Evolutionary conservation across 164 flowering plant species (phyloP).

Genomic region (Liriodendron chinense): DNA sequence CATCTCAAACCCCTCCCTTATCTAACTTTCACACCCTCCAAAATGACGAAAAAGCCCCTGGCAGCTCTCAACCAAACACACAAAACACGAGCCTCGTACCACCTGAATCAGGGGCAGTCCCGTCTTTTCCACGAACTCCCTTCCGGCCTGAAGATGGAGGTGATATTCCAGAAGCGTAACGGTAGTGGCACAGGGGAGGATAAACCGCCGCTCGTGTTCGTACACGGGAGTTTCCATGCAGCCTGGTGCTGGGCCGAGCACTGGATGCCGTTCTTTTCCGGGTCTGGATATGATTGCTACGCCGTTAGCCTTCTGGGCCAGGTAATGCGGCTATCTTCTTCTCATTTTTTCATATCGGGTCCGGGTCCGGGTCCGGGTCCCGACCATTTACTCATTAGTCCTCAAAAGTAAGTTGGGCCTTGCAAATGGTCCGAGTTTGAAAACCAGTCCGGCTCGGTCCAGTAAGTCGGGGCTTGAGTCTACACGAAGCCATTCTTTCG

Average conservation of each 20-base stretch:
- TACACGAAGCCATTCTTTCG: too few species aligned
- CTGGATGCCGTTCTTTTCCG: constrained; percentile 84
- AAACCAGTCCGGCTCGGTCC: background rate
- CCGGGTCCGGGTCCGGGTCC: background rate
- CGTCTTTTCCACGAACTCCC: constrained; percentile 77
- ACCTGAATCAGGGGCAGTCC: constrained; percentile 62
- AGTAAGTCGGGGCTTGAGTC: background rate
- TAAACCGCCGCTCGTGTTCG: constrained; percentile 66
- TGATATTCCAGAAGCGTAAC: constrained; percentile 48
- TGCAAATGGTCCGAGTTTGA: background rate
- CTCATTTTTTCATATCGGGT: background rate
- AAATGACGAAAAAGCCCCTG: constrained; percentile 25
- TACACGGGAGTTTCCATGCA: constrained; percentile 94
- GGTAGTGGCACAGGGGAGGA: constrained; percentile 11
- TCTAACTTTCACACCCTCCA: constrained; percentile 13
- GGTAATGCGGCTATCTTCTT: constrained; percentile 31
- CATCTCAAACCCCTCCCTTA: constrained; percentile 3
- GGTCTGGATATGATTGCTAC: constrained; percentile 64
- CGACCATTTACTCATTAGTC: constrained; percentile 4
- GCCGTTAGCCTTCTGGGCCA: constrained; percentile 88
- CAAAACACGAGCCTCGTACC: constrained; percentile 50
- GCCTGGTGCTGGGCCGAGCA: constrained; percentile 98
- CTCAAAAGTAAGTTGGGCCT: background rate
- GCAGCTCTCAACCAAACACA: constrained; percentile 23
- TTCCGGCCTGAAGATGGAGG: constrained; percentile 82